These are phyloP conservation scores for Microbotryum violaceum DNA, from an alignment of 1,284 basidiomycete genomes.

Conservation along the genomic window DNA sequence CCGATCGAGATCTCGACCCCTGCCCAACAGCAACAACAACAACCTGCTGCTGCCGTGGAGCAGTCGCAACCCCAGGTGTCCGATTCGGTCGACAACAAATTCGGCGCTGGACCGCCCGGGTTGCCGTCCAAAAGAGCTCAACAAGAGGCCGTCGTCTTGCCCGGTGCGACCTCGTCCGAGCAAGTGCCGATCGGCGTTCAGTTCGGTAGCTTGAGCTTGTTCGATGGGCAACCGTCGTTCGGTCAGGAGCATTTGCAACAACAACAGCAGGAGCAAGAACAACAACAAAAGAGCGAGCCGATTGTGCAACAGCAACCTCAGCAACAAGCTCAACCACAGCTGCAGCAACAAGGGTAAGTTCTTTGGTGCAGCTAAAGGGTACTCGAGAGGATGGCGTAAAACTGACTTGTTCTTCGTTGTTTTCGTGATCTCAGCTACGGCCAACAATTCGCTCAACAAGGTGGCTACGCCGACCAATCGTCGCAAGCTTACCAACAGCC, in stretches of 20 bases:
- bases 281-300: neutral
- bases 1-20: constrained; percentile 28
- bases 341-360: constrained; percentile 8
- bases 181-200: constrained; percentile 26
- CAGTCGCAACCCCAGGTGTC: neutral
- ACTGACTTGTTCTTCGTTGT: constrained; percentile 1
- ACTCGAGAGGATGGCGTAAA: constrained; percentile 13
- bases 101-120: too few species aligned
- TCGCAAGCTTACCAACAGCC: neutral
- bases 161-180: constrained; percentile 7
- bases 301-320: constrained; percentile 10
- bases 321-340: constrained; percentile 17
- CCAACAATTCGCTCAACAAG: neutral
- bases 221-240: constrained; percentile 25
- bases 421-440: neutral
- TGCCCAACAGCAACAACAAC: neutral
- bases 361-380: neutral
- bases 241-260: constrained; percentile 7
- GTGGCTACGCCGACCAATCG: neutral
- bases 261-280: constrained; percentile 7
- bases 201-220: constrained; percentile 28
- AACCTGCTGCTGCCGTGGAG: neutral
- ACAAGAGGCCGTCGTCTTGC: constrained; percentile 32
- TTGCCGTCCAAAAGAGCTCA: constrained; percentile 27
- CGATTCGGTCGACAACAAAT: constrained; percentile 7